These are phyloP conservation scores for Phytophthora sojae DNA, from an alignment of 352 stramenopile genomes.

Conservation along the genomic window DNA sequence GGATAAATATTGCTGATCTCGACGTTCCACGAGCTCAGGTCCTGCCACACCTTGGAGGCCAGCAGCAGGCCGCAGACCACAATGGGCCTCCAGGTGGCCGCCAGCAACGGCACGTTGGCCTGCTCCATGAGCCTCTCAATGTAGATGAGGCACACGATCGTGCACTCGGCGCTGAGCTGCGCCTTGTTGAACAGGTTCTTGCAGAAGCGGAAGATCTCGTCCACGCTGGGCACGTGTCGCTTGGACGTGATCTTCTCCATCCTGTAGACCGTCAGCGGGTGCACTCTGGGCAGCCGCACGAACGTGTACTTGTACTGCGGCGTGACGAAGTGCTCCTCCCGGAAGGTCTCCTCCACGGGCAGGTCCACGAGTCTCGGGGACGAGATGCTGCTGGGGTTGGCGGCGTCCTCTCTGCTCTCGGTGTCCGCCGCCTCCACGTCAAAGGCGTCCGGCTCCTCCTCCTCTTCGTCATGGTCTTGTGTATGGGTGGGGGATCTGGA, in stretches of 20 bases:
- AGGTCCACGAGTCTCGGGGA: slow-evolving; percentile 75
- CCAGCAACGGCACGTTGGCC: slow-evolving; percentile 95
- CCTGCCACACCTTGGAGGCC: slow-evolving; percentile 99
- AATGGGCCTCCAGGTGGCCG: slow-evolving; percentile 97
- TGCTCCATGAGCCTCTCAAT: slow-evolving; percentile 99
- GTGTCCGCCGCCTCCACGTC: slow-evolving; percentile 18
- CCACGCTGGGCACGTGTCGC: slow-evolving; percentile 85
- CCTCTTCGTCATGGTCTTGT: slow-evolving; percentile 16
- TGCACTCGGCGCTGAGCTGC: slow-evolving; percentile 98
- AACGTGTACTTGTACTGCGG: slow-evolving; percentile 92
- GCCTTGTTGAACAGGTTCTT: slow-evolving; percentile 97
- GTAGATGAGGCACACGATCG: slow-evolving; percentile 99
- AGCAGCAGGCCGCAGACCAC: slow-evolving; percentile 97
- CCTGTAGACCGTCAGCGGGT: slow-evolving; percentile 79
- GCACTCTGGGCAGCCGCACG: slow-evolving; percentile 71
- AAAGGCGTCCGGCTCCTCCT: background rate
- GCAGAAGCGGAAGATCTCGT: slow-evolving; percentile 94
- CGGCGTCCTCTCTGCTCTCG: slow-evolving; percentile 14
- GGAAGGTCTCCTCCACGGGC: slow-evolving; percentile 84
- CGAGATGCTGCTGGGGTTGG: slow-evolving; percentile 53
- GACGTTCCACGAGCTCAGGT: slow-evolving; percentile 98
- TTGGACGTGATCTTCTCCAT: slow-evolving; percentile 89
- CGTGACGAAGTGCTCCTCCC: slow-evolving; percentile 90
- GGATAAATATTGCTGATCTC: slow-evolving; percentile 98
- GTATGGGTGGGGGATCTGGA: slow-evolving; percentile 25